Evolutionary conservation across 805 yeast species (phyloP).

Genomic region (Peterozyma xylosa): DNA sequence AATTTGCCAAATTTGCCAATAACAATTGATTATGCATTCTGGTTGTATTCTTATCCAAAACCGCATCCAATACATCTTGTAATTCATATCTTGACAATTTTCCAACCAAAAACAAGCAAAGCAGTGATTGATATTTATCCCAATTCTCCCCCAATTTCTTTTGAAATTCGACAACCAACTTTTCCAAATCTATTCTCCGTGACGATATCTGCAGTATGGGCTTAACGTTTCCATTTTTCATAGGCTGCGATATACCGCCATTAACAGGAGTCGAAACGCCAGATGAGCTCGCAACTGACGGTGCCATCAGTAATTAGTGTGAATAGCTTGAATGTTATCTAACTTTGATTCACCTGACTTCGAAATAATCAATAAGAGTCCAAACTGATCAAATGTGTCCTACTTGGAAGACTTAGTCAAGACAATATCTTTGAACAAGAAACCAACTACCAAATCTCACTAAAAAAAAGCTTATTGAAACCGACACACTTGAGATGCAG

Average conservation of each 20-base stretch:
- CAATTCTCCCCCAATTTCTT: conserved; percentile 68
- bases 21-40: conserved; percentile 78
- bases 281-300: neutral
- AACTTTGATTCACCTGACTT: no score
- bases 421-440: no score
- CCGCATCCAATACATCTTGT: conserved; percentile 45
- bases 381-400: no score
- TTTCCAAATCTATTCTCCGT: conserved; percentile 51
- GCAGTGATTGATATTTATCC: conserved; percentile 78
- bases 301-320: neutral
- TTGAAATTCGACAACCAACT: conserved; percentile 67
- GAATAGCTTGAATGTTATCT: no score
- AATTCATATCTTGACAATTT: conserved; percentile 73
- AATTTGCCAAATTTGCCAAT: conserved; percentile 76
- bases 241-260: neutral
- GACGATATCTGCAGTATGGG: conserved; percentile 4
- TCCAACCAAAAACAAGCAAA: conserved; percentile 72
- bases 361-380: no score
- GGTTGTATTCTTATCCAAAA: conserved; percentile 41
- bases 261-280: neutral
- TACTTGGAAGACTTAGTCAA: no score
- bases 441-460: no score
- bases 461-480: no score
- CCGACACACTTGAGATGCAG: no score
- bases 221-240: no score